Evolutionary conservation across 2,329 filamentous ascomycete genomes (phyloP).

Genomic region (Paracamarosporium sp.): DNA sequence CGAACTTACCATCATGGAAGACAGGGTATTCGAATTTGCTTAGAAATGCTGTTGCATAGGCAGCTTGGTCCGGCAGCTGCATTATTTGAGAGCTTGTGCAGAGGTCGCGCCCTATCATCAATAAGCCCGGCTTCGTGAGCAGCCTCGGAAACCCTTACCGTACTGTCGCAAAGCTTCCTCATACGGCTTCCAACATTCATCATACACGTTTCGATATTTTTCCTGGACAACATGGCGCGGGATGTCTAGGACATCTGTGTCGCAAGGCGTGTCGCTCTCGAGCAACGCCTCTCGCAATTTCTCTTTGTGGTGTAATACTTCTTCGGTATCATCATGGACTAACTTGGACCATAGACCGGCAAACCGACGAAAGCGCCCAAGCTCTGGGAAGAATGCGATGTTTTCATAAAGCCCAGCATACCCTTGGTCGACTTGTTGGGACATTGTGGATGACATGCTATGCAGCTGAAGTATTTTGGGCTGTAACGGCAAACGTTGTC

Average conservation of each 20-base stretch:
- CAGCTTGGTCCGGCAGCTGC: constrained; percentile 12
- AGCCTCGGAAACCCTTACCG: not conserved
- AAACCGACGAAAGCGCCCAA: constrained; percentile 5
- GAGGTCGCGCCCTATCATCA: constrained; percentile 4
- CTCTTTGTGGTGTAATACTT: not conserved
- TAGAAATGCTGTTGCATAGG: constrained; percentile 5
- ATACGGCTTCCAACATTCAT: not conserved
- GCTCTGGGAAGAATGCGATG: not conserved
- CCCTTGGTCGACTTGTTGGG: not conserved
- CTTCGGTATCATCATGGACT: not conserved
- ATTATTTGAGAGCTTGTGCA: constrained; percentile 14
- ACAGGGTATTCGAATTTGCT: not conserved
- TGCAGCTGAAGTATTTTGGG: too few species aligned
- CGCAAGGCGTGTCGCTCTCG: not conserved
- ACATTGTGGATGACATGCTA: not conserved
- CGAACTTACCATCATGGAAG: constrained; percentile 11
- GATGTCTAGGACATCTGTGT: not conserved
- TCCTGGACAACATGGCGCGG: not conserved
- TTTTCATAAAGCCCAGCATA: not conserved
- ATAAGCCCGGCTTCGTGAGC: not conserved
- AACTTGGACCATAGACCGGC: constrained; percentile 2
- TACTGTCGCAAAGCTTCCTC: not conserved
- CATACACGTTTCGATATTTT: not conserved
- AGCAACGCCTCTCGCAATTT: not conserved
- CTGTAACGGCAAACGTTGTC: too few species aligned